Evolutionary conservation across 768 basidiomycete genomes (phyloP).

Genomic region (Botryobasidium botryosum): DNA sequence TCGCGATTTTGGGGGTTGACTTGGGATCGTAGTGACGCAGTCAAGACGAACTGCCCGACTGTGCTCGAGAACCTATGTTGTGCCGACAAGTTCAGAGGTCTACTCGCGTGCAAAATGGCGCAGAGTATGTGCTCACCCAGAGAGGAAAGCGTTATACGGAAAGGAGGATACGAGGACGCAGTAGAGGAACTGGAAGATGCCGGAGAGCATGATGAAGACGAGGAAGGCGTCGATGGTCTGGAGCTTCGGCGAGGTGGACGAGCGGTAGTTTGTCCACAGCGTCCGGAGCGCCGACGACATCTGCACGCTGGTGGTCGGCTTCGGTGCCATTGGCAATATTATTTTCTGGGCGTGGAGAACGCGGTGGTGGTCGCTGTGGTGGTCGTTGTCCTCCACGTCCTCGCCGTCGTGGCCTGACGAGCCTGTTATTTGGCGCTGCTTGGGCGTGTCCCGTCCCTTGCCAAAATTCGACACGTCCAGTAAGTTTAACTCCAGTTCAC

Average conservation of each 20-base stretch:
- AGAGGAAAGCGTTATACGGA: constrained; percentile 94
- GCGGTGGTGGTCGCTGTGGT: constrained; percentile 11
- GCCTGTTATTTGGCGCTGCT: not conserved
- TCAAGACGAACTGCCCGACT: constrained; percentile 92
- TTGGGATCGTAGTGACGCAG: constrained; percentile 82
- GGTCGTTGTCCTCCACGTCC: not conserved
- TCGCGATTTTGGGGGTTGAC: constrained; percentile 70
- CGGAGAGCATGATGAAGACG: constrained; percentile 79
- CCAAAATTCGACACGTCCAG: no score
- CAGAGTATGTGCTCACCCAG: constrained; percentile 80
- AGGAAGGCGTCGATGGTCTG: constrained; percentile 93
- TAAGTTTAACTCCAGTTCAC: no score
- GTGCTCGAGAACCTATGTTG: constrained; percentile 65
- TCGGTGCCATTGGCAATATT: not conserved
- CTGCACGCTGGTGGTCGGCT: no score
- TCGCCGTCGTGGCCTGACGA: not conserved
- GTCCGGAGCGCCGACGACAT: constrained; percentile 26
- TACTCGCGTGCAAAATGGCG: not conserved
- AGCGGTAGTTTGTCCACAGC: constrained; percentile 61
- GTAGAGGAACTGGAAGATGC: constrained; percentile 80
- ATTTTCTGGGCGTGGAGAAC: no score
- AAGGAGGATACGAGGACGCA: constrained; percentile 82
- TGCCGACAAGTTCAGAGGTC: not conserved
- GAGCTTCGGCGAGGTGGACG: constrained; percentile 63
- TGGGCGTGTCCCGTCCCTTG: no score